These are phyloP conservation scores for Stephanodiscus triporus DNA, from an alignment of 108 stramenopile species.

Conservation along the genomic window DNA sequence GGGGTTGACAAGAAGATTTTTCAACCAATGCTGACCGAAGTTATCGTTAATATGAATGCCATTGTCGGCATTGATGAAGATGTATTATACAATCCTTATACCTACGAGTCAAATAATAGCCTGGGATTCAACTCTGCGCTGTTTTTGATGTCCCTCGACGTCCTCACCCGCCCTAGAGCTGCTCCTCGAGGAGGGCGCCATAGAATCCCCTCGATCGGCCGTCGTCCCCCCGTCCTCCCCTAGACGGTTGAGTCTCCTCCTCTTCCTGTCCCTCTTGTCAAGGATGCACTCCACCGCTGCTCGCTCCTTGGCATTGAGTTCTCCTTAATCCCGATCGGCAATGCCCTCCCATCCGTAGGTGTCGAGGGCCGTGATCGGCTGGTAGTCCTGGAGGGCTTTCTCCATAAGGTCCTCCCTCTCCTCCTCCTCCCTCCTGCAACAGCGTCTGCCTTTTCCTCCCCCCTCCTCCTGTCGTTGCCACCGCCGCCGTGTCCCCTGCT, in stretches of 20 bases:
- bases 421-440: no score
- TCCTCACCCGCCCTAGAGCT: constrained; percentile 70
- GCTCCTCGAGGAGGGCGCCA: constrained; percentile 67
- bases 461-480: constrained; percentile 5
- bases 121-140: no score
- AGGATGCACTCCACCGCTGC: constrained; percentile 88
- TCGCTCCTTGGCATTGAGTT: constrained; percentile 82
- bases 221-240: constrained; percentile 51
- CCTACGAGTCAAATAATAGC: no score
- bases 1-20: no score
- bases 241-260: no score
- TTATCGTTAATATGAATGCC: no score
- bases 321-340: constrained; percentile 89
- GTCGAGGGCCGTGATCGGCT: constrained; percentile 93
- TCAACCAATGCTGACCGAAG: no score
- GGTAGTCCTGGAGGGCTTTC: no score
- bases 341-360: constrained; percentile 92
- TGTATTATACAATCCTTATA: no score
- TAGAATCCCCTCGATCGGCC: constrained; percentile 69
- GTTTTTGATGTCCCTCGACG: constrained; percentile 48
- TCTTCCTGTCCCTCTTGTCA: no score
- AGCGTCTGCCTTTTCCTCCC: constrained; percentile 3
- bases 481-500: constrained; percentile 11
- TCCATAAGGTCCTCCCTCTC: no score
- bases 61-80: no score